Percentiles rank a stretch among this genome's conserved stretches.
Conservation (phyloP, 139 green algal genomes). For the Chlorella sp. region DNA sequence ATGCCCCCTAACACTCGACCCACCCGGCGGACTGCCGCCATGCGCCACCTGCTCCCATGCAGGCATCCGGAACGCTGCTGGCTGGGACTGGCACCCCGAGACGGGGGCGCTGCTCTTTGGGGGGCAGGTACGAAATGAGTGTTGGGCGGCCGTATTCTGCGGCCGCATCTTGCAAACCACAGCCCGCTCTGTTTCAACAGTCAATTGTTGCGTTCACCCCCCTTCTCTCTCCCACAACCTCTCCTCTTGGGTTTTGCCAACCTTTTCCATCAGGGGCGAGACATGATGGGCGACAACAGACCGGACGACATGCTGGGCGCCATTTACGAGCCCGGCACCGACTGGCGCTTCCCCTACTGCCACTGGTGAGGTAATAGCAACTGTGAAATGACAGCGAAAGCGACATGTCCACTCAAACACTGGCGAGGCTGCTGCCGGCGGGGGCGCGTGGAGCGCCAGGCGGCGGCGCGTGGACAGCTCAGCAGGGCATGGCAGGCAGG, state of each 20-base stretch:
- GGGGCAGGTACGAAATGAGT: not conserved
- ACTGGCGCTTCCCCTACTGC: conserved; percentile 49
- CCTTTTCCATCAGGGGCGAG: conserved; percentile 27
- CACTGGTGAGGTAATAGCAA: too few species aligned
- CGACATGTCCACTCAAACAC: too few species aligned
- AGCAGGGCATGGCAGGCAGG: not conserved
- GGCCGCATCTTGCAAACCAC: too few species aligned
- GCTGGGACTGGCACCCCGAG: conserved; percentile 23
- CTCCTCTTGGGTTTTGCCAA: not conserved
- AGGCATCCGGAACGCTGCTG: conserved; percentile 41
- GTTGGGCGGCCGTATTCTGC: too few species aligned
- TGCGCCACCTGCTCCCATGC: not conserved
- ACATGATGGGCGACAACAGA: conserved; percentile 30
- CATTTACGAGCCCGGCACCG: not conserved
- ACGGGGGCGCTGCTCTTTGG: conserved; percentile 19
- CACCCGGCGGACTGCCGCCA: too few species aligned
- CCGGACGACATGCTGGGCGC: conserved; percentile 45
- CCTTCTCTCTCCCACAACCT: too few species aligned
- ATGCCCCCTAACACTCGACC: too few species aligned
- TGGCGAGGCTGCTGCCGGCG: conserved; percentile 6
- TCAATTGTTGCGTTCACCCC: too few species aligned
- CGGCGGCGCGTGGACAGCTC: not conserved
- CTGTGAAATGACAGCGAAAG: too few species aligned
- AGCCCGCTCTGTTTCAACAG: too few species aligned
- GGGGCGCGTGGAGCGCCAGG: not conserved